Base-by-base conservation (phyloP, 1,284 basidiomycete species). In the Kalmanozyma brasiliensis region DNA sequence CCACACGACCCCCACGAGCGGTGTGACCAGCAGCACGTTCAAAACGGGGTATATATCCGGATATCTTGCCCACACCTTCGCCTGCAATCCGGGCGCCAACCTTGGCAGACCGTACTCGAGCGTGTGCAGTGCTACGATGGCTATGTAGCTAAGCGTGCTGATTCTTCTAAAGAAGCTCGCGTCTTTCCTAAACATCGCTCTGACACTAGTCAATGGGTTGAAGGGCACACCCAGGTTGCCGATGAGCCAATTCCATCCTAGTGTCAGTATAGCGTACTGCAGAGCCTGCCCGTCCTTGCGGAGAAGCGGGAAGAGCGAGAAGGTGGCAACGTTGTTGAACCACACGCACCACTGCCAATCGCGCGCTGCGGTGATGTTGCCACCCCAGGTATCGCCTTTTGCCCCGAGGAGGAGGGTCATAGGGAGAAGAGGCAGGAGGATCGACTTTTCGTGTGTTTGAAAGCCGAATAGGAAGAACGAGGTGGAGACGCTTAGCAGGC, bases 391-490 rank as follows among this genome's bases (percentile, higher is more conserved):
- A 44, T 82, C 80, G 44, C 81, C 83, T 43, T 84, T 80, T 13
- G 87, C 89, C 0, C 89, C 89, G 44, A 94, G 84, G 11, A 94
- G 84, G 17, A 96, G 85, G 0, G 89, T 91, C 23, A 94, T 84
- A 0, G 94, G 94, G 66, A 96, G 83, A 19, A 96, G 85, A 2
- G 93, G 92, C 0, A 97, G 80, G n/a, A 97, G 81, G 43, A 96
- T 91, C 2, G 90, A 90, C 85, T 96, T 96, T 83, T 96, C 93
- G 83, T 95, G 93, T 24, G 94, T 93, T 80, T 96, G 93, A 82
- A 96, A 95, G 8, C 93, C 94, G 84, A 96, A 94, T 22, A 98
- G 85, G 84, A 94, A 96, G 85, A 96, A 95, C 4, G 92, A 90
- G 85, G 94, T 77, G 4, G 79, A 74, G 7, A 78, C 68, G 33